A percentile compares a stretch with the other conserved stretches of the same genome.
Conservation (phyloP, 1,139 yeast species). For the Saccharomyces hybrid region DNA sequence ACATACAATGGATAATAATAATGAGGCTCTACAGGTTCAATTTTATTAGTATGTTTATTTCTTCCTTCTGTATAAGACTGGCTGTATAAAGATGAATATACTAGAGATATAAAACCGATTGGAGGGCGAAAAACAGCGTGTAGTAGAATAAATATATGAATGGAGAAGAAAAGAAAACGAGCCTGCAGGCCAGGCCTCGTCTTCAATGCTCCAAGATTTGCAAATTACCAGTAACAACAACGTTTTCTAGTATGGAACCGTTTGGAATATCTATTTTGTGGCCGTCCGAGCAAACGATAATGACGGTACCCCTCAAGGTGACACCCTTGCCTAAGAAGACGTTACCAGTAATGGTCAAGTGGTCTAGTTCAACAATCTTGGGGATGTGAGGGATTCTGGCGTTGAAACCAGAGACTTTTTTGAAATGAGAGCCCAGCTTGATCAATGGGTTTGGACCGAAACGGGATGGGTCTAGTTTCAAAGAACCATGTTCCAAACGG, state of each 20-base stretch:
- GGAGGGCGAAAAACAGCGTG: neutral
- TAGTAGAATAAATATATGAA: neutral
- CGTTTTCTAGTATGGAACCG: constrained; percentile 89
- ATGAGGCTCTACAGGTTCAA: too few species aligned
- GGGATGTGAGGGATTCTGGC: constrained; percentile 92
- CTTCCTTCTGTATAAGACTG: neutral
- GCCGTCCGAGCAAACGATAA: constrained; percentile 95
- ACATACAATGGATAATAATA: neutral
- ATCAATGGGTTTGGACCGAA: constrained; percentile 92
- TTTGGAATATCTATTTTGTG: constrained; percentile 95
- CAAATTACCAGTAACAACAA: constrained; percentile 93
- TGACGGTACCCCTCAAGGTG: constrained; percentile 91
- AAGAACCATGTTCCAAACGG: constrained; percentile 84
- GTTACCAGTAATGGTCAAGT: constrained; percentile 94
- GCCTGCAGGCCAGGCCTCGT: neutral
- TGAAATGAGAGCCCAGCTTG: constrained; percentile 92
- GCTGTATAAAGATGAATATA: neutral
- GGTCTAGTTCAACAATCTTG: constrained; percentile 89
- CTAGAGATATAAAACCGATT: constrained; percentile 2
- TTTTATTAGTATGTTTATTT: neutral
- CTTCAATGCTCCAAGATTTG: constrained; percentile 82
- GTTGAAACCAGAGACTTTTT: constrained; percentile 89
- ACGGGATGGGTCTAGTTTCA: constrained; percentile 74
- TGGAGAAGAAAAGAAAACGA: neutral
- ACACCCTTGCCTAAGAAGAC: constrained; percentile 87